Conservation (phyloP, 805 yeast species). For the Metschnikowia borealis region DNA sequence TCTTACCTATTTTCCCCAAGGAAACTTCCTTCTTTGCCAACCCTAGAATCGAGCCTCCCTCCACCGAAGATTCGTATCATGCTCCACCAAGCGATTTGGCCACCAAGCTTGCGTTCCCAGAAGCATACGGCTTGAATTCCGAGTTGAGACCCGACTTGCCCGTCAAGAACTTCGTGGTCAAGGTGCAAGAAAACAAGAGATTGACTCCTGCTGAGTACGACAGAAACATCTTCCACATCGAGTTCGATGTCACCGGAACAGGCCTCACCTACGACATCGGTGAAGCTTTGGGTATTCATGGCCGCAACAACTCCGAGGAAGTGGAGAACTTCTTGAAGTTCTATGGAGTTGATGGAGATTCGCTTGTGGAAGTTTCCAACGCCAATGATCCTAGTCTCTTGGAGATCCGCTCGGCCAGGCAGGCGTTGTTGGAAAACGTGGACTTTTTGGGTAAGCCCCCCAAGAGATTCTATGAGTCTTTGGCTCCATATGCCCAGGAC, state of each 20-base stretch:
- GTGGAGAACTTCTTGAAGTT: conserved; percentile 66
- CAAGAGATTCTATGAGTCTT: conserved; percentile 83
- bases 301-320: conserved; percentile 64
- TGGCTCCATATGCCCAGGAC: conserved; percentile 69
- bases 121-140: conserved; percentile 60
- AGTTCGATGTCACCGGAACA: conserved; percentile 86
- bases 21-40: conserved; percentile 67
- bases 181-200: conserved; percentile 87
- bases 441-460: conserved; percentile 95
- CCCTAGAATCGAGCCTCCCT: conserved; percentile 38
- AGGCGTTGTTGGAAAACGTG: conserved; percentile 71
- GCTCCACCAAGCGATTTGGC: conserved; percentile 47
- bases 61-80: conserved; percentile 35
- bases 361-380: conserved; percentile 66
- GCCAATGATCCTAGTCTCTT: conserved; percentile 53
- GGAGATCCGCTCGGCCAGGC: conserved; percentile 80
- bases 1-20: conserved; percentile 49
- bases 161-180: conserved; percentile 76
- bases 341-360: conserved; percentile 70
- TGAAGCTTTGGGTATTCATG: conserved; percentile 95
- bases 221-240: conserved; percentile 94
- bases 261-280: conserved; percentile 91
- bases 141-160: conserved; percentile 87
- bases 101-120: conserved; percentile 72
- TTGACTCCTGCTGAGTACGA: conserved; percentile 87